Conservation (phyloP, 768 basidiomycete species). For the Boletus bicolor region DNA sequence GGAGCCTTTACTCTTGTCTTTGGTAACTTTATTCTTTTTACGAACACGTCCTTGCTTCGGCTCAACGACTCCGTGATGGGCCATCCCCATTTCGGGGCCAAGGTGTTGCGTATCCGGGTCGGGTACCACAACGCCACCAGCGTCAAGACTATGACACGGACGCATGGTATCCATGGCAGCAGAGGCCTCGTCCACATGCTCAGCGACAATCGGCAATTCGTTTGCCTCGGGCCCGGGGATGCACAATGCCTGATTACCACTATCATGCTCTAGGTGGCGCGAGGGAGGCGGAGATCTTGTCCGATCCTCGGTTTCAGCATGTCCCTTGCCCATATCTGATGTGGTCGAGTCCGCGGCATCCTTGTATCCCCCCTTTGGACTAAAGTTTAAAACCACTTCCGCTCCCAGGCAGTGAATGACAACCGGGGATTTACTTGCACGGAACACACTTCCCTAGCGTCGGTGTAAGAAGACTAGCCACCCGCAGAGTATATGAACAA, state of each 20-base stretch:
- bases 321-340: slow-evolving; percentile 14
- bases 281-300: slow-evolving; percentile 3
- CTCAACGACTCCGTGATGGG: slow-evolving; percentile 1
- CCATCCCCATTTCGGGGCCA: neutral
- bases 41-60: neutral
- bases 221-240: neutral
- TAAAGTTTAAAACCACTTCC: slow-evolving; percentile 21
- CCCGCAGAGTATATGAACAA: neutral
- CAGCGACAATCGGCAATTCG: neutral
- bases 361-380: slow-evolving; percentile 27
- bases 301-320: slow-evolving; percentile 6
- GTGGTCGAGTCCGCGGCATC: neutral
- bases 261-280: neutral
- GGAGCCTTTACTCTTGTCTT: slow-evolving; percentile 16
- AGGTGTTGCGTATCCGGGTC: neutral
- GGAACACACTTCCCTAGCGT: slow-evolving; percentile 24
- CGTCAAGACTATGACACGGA: neutral
- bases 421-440: slow-evolving; percentile 20
- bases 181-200: neutral
- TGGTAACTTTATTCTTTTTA: slow-evolving; percentile 19
- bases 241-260: neutral
- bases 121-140: neutral
- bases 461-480: neutral
- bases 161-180: slow-evolving; percentile 10
- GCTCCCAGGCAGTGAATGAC: slow-evolving; percentile 27